Percentiles rank a stretch among this genome's conserved stretches.
Evolutionary conservation across 495 filamentous ascomycete species (phyloP).

Genomic region (Margaritispora aquatica): DNA sequence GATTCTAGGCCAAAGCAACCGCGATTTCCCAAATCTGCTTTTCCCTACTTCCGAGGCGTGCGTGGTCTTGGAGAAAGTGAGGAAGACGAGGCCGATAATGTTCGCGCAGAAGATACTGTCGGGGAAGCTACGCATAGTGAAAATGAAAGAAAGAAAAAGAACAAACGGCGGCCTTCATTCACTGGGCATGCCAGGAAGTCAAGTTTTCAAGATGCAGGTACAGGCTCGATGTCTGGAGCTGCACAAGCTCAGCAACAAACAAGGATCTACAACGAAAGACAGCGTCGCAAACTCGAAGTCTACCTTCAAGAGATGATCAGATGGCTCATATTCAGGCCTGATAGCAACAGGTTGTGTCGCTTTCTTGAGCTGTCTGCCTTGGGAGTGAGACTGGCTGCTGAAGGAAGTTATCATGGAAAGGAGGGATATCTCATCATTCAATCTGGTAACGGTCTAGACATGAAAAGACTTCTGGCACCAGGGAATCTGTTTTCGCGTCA

Average conservation of each 20-base stretch:
- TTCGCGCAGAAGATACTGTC: slow-evolving; percentile 38
- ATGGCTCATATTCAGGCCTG: slow-evolving; percentile 90
- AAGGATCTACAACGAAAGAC: slow-evolving; percentile 40
- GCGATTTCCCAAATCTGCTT: slow-evolving; percentile 82
- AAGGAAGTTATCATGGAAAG: slow-evolving; percentile 96
- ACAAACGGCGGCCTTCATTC: slow-evolving; percentile 61
- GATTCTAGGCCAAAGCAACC: slow-evolving; percentile 63
- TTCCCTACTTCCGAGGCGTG: slow-evolving; percentile 81
- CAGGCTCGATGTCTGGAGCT: slow-evolving; percentile 24
- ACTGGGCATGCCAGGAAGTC: slow-evolving; percentile 44
- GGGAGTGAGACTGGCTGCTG: slow-evolving; percentile 89
- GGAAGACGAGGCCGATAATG: slow-evolving; percentile 58
- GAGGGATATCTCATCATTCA: slow-evolving; percentile 91
- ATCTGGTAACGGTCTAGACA: slow-evolving; percentile 85
- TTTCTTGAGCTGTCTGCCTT: slow-evolving; percentile 94
- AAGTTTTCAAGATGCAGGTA: slow-evolving; percentile 33
- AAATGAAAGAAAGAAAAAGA: slow-evolving; percentile 43
- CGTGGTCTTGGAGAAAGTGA: slow-evolving; percentile 77
- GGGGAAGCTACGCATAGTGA: slow-evolving; percentile 43
- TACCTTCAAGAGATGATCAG: slow-evolving; percentile 94
- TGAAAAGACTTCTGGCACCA: slow-evolving; percentile 73
- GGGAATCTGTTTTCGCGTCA: slow-evolving; percentile 71
- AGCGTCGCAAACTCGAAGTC: slow-evolving; percentile 79
- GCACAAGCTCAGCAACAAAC: slow-evolving; percentile 36
- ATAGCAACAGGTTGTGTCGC: slow-evolving; percentile 92